Evolutionary conservation across 108 stramenopile species (phyloP), one percentile per base, ranked within the genome.

Genomic region (Fragilaria radians): DNA sequence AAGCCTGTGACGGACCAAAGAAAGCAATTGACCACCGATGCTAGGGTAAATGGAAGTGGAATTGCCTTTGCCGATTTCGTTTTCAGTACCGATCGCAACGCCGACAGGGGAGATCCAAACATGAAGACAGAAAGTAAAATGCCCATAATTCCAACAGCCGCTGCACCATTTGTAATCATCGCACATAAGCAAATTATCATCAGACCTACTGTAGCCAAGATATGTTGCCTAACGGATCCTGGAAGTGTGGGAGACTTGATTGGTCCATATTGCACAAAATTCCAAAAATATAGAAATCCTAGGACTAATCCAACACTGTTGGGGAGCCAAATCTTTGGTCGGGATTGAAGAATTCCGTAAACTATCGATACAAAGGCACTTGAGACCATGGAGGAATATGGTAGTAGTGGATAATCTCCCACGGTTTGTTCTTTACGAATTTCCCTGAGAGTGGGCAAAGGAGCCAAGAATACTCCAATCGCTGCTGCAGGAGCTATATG

Each of bases 1-100:
- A 67, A 52, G 22, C 90, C 90, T 30, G 66, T 55, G 3, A 81
- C 68, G 24, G 68, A 72, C 90, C 90, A 91, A 14, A 73, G 61
- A 14, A 72, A 58, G 57, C 90, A 88, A 67, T 88, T 91, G 24
- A 85, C 28, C 2, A 74, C 48, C n/a, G n/a, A n/a, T n/a, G n/a
- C n/a, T n/a, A n/a, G n/a, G n/a, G n/a, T n/a, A n/a, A n/a, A n/a
- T n/a, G 5, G 77, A 19, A 91, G 65, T 14, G 90, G 86, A 36
- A 91, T 86, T 24, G 74, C 71, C 45, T 71, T 73, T 0, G 89
- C 85, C 21, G 83, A 86, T 60, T 80, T 82, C 2, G 73, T 82
- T 65, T 65, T 56, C 34, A 90, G 51, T 0, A 86, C 89, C 49
- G 77, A 59, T 54, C 70, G 70, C 46, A 86, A 55, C 18, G 81